Evolutionary conservation across 2,329 filamentous ascomycete genomes (phyloP), one percentile per base, ranked within the genome.

Genomic region (Stylonectria norvegica): DNA sequence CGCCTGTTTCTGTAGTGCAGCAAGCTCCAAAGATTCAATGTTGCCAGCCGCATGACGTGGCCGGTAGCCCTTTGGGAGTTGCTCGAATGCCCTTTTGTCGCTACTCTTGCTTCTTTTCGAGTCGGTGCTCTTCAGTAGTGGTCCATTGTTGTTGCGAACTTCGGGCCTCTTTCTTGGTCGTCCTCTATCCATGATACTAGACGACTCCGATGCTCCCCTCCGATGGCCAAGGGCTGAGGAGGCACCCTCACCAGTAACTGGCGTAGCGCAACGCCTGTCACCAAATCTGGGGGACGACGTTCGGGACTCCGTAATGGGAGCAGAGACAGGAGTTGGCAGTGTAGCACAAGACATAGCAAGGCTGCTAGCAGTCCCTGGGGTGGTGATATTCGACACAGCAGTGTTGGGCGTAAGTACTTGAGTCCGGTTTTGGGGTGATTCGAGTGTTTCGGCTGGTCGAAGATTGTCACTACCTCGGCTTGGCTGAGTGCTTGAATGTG

Each of bases 111-210:
- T 70, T 37, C 66, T 63, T 58, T 71, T 74, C 2, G 69, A 69
- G 2, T 59, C 65, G 8, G 58, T 58, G 31, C 65, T 61, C 49
- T 69, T 69, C 7, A 63, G 53, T 14, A 61, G 56, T 2, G 56
- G 56, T 6, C 60, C 61, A 20, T 64, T 66, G 43, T 67, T 67
- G 38, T 55, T 52, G n/a, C 60, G 62, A 12, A 60, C 58, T 17
- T 78, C 74, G 10, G 56, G 56, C 38, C 76, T 67, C 60, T 78
- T 81, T 42, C 73, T 71, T 1, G 79, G 75, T n/a, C 79, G 71
- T 5, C 79, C 79, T 30, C 79, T 68, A 43, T 83, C 78, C 71
- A 79, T 78, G 32, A 80, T 76, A 43, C 73, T 73, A 10, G 69
- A 75, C 0, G 74, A 71, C 40, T 83, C 79, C 1, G 79, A 83